Percentiles rank a stretch among this genome's conserved stretches.
phyloP scores from a whole-genome alignment of 2,329 filamentous ascomycete species.

The Claviceps humidiphila region DNA sequence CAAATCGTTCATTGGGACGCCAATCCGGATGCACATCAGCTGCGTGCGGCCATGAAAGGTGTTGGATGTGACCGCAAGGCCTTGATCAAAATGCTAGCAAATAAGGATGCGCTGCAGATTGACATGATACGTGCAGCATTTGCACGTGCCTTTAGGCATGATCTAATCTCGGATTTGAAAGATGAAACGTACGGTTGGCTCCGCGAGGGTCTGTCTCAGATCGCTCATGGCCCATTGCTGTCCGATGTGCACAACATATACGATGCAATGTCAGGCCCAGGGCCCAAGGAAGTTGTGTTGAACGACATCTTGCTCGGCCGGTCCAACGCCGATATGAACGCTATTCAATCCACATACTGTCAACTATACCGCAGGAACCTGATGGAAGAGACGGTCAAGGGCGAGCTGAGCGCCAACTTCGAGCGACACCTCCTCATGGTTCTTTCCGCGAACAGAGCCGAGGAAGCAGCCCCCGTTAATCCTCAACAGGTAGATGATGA shows the following conservation, averaged over 20 bases:
- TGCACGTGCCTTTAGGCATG: slow-evolving; percentile 47
- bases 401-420: slow-evolving; percentile 76
- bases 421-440: slow-evolving; percentile 76
- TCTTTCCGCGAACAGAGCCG: slow-evolving; percentile 56
- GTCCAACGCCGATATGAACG: slow-evolving; percentile 74
- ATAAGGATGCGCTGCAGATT: slow-evolving; percentile 67
- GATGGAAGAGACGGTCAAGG: slow-evolving; percentile 53
- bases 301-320: slow-evolving; percentile 77
- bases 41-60: slow-evolving; percentile 81
- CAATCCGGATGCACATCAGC: slow-evolving; percentile 51
- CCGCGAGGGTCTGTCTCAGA: slow-evolving; percentile 57
- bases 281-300: slow-evolving; percentile 75
- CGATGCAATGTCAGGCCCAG: slow-evolving; percentile 61
- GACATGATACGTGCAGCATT: slow-evolving; percentile 55
- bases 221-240: slow-evolving; percentile 65
- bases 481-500: slow-evolving; percentile 64
- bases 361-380: slow-evolving; percentile 52
- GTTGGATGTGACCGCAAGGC: slow-evolving; percentile 78
- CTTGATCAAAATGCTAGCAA: slow-evolving; percentile 56
- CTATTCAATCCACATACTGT: slow-evolving; percentile 71
- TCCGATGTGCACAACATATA: slow-evolving; percentile 61
- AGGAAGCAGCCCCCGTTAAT: slow-evolving; percentile 63
- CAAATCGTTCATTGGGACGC: slow-evolving; percentile 60
- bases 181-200: slow-evolving; percentile 67
- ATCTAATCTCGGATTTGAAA: slow-evolving; percentile 62